Evolutionary conservation across 164 flowering plant species (phyloP).

Genomic region (Echeveria elegans): DNA sequence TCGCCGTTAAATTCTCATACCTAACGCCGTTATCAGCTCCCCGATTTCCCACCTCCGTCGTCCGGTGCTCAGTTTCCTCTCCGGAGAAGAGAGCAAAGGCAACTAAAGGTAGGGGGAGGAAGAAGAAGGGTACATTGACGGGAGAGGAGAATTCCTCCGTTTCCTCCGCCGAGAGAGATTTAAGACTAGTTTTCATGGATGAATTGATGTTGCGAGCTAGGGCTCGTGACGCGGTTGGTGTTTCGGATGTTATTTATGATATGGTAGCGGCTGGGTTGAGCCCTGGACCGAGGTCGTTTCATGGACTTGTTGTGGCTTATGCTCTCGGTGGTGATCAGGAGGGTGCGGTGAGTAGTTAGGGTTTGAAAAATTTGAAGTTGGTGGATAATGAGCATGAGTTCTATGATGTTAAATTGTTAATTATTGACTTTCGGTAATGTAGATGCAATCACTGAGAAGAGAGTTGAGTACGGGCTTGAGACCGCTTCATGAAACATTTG

Average conservation of each 20-base stretch:
- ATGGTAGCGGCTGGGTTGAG: constrained; percentile 87
- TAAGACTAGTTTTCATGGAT: constrained; percentile 84
- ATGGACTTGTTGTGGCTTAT: constrained; percentile 76
- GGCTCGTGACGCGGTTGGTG: constrained; percentile 45
- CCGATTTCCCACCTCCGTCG: constrained; percentile 8
- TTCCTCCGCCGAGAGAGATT: constrained; percentile 58
- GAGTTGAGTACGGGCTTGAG: constrained; percentile 79
- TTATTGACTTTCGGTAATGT: constrained; percentile 12
- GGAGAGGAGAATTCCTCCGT: constrained; percentile 18
- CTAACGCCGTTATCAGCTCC: constrained; percentile 10
- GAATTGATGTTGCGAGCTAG: constrained; percentile 75
- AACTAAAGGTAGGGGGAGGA: constrained; percentile 17
- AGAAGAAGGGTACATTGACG: constrained; percentile 19
- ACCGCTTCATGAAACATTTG: constrained; percentile 84
- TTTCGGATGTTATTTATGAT: constrained; percentile 65
- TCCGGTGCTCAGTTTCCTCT: constrained; percentile 18
- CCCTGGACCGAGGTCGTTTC: constrained; percentile 89
- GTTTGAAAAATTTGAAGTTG: background rate
- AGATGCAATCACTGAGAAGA: constrained; percentile 86
- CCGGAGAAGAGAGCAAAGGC: constrained; percentile 13
- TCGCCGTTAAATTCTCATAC: constrained; percentile 8
- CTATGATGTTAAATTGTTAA: background rate
- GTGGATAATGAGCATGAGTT: background rate
- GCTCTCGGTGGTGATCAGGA: constrained; percentile 50
- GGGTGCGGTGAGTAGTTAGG: constrained; percentile 55